Conservation (phyloP, 2,329 filamentous ascomycete genomes). For the Pyricularia pennisetigena region DNA sequence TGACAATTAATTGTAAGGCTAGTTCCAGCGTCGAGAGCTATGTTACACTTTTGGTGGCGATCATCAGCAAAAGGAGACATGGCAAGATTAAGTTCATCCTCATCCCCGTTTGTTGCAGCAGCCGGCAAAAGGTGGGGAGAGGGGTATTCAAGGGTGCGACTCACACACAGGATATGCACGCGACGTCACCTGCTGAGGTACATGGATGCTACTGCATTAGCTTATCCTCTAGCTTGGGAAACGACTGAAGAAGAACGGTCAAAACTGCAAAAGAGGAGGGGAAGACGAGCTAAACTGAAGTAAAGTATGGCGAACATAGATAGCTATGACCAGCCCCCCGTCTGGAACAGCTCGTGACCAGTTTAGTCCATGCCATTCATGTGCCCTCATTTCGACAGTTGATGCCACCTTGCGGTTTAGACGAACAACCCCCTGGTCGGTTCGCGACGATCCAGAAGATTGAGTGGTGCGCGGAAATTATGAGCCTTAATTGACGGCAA, state of each 20-base stretch:
- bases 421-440: conserved; percentile 1
- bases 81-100: background rate
- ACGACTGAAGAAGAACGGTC: background rate
- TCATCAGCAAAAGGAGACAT: background rate
- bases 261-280: background rate
- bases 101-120: background rate
- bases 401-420: conserved; percentile 12
- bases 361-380: background rate
- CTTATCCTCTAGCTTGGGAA: background rate
- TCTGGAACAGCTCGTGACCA: background rate
- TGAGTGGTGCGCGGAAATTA: background rate
- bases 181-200: background rate
- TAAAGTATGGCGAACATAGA: background rate
- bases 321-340: background rate
- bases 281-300: background rate
- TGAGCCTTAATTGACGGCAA: background rate
- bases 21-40: background rate
- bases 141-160: background rate
- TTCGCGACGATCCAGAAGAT: background rate
- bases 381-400: conserved; percentile 2
- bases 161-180: background rate
- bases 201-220: background rate
- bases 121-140: conserved; percentile 1
- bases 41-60: background rate
- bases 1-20: too few relatives aligned